Evolutionary conservation across 257 asterid genomes (phyloP).

Genomic region (Fraxinus anomala): DNA sequence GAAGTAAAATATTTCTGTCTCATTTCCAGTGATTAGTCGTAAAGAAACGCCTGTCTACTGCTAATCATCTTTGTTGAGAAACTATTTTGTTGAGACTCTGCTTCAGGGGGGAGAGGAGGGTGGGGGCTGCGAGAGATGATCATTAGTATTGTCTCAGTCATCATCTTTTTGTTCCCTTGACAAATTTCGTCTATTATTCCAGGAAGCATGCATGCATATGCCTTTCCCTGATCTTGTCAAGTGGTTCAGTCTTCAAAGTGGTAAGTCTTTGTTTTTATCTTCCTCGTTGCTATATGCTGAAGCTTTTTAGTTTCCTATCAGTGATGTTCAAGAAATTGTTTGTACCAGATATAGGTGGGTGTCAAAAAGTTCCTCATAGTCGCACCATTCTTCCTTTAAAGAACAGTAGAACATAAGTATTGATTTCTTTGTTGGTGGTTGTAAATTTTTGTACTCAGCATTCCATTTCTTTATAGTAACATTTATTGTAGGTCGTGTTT

Average conservation of each 20-base stretch:
- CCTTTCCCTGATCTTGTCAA: conserved; percentile 46
- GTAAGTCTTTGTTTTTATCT: conserved; percentile 35
- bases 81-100: neutral
- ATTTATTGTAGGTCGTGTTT: conserved; percentile 24
- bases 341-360: neutral
- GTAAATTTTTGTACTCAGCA: neutral
- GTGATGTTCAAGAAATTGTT: neutral
- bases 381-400: conserved; percentile 9
- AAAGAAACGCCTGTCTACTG: neutral
- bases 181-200: conserved; percentile 29
- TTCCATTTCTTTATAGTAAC: neutral
- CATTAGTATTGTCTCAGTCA: neutral
- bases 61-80: neutral
- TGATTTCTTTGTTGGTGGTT: conserved; percentile 9
- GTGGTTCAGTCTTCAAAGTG: conserved; percentile 34
- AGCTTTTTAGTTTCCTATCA: conserved; percentile 15
- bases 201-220: conserved; percentile 75
- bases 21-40: neutral
- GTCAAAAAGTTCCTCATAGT: neutral
- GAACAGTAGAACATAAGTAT: neutral
- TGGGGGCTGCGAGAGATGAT: neutral
- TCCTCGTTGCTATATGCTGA: conserved; percentile 12
- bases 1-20: neutral
- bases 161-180: conserved; percentile 20
- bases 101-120: conserved; percentile 6